Evolutionary conservation across 2,329 filamentous ascomycete species (phyloP).

Genomic region (Ophiocordyceps australis): DNA sequence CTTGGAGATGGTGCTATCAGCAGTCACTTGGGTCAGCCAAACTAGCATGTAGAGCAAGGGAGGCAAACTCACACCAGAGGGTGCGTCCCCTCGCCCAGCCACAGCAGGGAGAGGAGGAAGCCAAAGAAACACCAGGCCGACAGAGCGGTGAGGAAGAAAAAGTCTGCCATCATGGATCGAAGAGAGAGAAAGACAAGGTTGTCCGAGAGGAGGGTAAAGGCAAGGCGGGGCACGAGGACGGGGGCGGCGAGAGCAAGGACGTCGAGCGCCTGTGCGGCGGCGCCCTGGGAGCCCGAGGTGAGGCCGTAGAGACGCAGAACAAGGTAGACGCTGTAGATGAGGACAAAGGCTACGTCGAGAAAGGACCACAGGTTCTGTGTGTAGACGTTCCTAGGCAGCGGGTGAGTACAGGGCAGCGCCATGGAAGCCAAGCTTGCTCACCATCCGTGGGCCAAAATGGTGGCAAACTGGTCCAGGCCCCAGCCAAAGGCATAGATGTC

Average conservation of each 20-base stretch:
- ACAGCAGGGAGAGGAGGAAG: slow-evolving; percentile 62
- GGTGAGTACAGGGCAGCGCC: background rate
- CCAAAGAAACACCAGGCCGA: slow-evolving; percentile 73
- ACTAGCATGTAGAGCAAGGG: too few relatives aligned
- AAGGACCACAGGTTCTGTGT: slow-evolving; percentile 84
- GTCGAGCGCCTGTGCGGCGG: slow-evolving; percentile 52
- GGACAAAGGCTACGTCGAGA: slow-evolving; percentile 60
- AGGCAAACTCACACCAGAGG: slow-evolving; percentile 28
- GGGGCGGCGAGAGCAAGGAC: slow-evolving; percentile 66
- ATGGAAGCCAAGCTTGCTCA: slow-evolving; percentile 8
- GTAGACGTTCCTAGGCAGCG: slow-evolving; percentile 47
- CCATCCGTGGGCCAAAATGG: slow-evolving; percentile 57
- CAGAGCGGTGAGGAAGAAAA: slow-evolving; percentile 57
- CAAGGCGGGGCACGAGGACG: slow-evolving; percentile 58
- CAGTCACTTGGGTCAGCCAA: background rate
- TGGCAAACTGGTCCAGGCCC: slow-evolving; percentile 62
- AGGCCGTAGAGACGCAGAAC: slow-evolving; percentile 48
- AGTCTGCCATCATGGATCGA: slow-evolving; percentile 72
- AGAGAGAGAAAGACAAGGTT: slow-evolving; percentile 72
- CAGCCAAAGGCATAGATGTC: slow-evolving; percentile 60
- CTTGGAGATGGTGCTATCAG: slow-evolving; percentile 48
- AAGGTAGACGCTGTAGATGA: slow-evolving; percentile 53
- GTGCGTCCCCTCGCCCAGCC: slow-evolving; percentile 51
- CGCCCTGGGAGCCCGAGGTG: slow-evolving; percentile 23
- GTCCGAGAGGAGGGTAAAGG: slow-evolving; percentile 68